Percentiles rank a stretch among this genome's conserved stretches.
phyloP scores from a whole-genome alignment of 768 basidiomycete species.

The Fomitopsis serialis region DNA sequence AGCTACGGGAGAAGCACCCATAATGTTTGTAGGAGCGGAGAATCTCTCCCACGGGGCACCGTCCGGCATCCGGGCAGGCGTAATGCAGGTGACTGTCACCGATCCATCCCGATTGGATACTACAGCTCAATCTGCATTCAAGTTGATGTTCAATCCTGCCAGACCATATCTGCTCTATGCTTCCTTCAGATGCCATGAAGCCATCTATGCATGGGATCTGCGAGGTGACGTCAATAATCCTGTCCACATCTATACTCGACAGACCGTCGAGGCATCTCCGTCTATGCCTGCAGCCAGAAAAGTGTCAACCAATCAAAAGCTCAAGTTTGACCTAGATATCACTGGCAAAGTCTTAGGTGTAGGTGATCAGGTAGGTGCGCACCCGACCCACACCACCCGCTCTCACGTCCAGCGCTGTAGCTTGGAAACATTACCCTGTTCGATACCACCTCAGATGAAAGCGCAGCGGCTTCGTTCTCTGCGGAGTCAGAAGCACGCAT shows the following conservation, averaged over 20 bases:
- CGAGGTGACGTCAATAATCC: constrained; percentile 48
- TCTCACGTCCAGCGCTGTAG: constrained; percentile 28
- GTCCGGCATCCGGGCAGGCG: constrained; percentile 32
- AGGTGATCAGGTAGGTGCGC: constrained; percentile 59
- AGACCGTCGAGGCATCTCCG: not conserved
- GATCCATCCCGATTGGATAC: not conserved
- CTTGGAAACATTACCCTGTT: constrained; percentile 56
- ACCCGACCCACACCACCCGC: not conserved
- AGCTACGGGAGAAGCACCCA: constrained; percentile 42
- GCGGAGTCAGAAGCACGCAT: not conserved
- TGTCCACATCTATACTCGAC: constrained; percentile 29
- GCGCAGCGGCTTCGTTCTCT: not conserved
- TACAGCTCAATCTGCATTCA: not conserved
- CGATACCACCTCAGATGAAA: constrained; percentile 31
- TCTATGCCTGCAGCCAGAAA: constrained; percentile 1
- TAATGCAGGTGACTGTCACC: constrained; percentile 46
- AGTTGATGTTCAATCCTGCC: constrained; percentile 77
- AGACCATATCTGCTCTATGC: constrained; percentile 72
- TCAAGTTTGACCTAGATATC: constrained; percentile 72
- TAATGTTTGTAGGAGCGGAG: constrained; percentile 61
- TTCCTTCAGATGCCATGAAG: constrained; percentile 61
- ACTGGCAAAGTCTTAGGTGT: constrained; percentile 57
- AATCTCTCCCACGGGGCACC: constrained; percentile 22
- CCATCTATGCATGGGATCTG: constrained; percentile 76
- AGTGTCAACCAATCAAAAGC: constrained; percentile 54